phyloP scores from a whole-genome alignment of 441 rosid genomes.

The Biscutella laevigata region DNA sequence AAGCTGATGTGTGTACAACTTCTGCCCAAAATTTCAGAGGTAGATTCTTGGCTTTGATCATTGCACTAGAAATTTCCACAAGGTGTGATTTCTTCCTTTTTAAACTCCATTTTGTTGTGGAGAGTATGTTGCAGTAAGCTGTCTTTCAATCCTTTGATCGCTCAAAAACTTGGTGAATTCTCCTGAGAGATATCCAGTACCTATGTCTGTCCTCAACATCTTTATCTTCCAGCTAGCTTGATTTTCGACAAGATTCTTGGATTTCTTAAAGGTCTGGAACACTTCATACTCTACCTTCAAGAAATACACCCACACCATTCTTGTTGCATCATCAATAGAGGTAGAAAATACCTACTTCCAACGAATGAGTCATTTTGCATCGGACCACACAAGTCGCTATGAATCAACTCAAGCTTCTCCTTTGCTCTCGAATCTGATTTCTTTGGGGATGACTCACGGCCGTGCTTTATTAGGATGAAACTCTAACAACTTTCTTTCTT shows the following conservation, averaged over 20 bases:
- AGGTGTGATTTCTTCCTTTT: background rate
- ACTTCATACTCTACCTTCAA: background rate
- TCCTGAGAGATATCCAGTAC: background rate
- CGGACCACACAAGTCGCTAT: background rate
- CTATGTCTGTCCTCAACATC: background rate
- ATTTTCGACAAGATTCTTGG: conserved; percentile 1
- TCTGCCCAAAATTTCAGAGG: background rate
- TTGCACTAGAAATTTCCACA: background rate
- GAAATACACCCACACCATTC: background rate
- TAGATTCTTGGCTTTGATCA: background rate
- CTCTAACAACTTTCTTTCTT: no score
- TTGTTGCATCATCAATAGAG: background rate
- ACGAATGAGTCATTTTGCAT: background rate
- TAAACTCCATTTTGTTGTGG: conserved; percentile 7
- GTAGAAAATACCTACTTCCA: background rate
- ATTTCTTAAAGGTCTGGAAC: background rate
- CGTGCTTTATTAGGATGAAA: background rate
- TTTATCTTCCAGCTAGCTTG: background rate
- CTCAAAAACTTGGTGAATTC: background rate
- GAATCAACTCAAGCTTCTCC: background rate
- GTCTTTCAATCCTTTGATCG: background rate
- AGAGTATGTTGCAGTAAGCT: background rate
- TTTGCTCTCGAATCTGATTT: background rate
- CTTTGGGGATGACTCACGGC: background rate
- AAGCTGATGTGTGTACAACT: background rate